Percentiles rank a stretch among this genome's conserved stretches.
These are phyloP conservation scores for Bipolaris sorokiniana DNA, from an alignment of 2,329 filamentous ascomycete species.

Conservation along the genomic window DNA sequence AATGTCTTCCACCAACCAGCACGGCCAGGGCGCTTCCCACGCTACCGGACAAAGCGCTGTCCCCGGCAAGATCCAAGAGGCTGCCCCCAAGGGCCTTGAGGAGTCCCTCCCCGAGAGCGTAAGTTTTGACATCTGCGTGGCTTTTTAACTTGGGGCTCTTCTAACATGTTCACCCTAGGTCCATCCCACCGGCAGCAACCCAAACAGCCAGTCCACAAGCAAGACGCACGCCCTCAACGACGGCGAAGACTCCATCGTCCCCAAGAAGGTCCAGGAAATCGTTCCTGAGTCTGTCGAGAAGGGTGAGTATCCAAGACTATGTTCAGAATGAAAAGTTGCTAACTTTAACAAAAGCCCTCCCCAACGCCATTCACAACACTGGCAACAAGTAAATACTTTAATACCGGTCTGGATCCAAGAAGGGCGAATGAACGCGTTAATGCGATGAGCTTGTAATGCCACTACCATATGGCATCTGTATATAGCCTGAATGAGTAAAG, in stretches of 20 bases:
- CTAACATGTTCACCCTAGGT: slow-evolving; percentile 29
- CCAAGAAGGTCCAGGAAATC: slow-evolving; percentile 53
- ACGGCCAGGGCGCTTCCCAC: slow-evolving; percentile 53
- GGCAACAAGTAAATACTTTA: slow-evolving; percentile 23
- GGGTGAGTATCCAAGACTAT: slow-evolving; percentile 4
- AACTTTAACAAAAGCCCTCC: slow-evolving; percentile 31
- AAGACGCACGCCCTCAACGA: slow-evolving; percentile 51
- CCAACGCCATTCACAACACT: slow-evolving; percentile 54
- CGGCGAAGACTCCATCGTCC: slow-evolving; percentile 49
- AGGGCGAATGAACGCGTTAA: neutral
- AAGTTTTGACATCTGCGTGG: slow-evolving; percentile 8
- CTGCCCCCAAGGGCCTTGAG: slow-evolving; percentile 48
- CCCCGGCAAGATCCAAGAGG: slow-evolving; percentile 49
- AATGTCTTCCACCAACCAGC: slow-evolving; percentile 42
- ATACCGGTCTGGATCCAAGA: neutral
- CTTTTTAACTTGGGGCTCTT: slow-evolving; percentile 12
- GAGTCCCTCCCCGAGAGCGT: slow-evolving; percentile 49
- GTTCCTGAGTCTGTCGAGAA: slow-evolving; percentile 55
- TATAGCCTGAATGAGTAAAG: neutral
- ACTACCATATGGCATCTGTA: neutral
- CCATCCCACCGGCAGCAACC: slow-evolving; percentile 47
- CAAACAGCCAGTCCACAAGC: slow-evolving; percentile 42
- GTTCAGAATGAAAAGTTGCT: neutral
- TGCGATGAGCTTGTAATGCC: neutral
- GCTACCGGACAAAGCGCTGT: slow-evolving; percentile 50